Evolutionary conservation across 116 monocot genomes (phyloP), one percentile per base, ranked within the genome.

Genomic region (Trichopus zeylanicus): DNA sequence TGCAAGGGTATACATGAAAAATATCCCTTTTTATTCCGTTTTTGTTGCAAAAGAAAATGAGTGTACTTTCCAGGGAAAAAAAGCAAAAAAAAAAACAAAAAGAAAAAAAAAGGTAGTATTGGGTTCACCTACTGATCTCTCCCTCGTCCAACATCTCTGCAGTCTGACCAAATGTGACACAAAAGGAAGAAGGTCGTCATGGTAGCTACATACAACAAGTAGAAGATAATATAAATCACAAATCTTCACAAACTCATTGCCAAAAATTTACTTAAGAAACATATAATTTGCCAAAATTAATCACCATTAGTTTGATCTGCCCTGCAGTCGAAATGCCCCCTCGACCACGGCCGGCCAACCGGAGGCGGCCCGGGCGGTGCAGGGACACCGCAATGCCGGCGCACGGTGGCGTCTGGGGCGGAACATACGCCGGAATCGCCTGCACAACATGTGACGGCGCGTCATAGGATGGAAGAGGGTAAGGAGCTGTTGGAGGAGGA

Each of bases 141-240:
- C 90, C 85, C 16, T 64, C 65, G 7, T 85, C 85, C 22, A 81
- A 23, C 6, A 90, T 85, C 73, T 85, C 89, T 10, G 78, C 85
- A 62, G 79, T 76, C 73, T 85, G 90, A 11, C 90, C 90, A 22
- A 81, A 90, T 0, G 90, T 85, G 37, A 90, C 74, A 22, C 85
- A 85, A 19, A n/a, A 79, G 89, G 56, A 78, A 82, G 63, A 77
- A 74, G 0, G 78, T 67, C 5, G 89, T 79, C 81, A 77, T 71
- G 2, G 79, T 26, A 67, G 78, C 89, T 90, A 81, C 55, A 73
- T 3, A 42, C 13, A 42, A 39, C 32, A 33, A 33, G 8, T 33
- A 5, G 6, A 37, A 37, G 15, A 4, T 6, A 4, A 37, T 11
- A 37, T 1, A 37, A 37, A 6, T 37, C 37, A 37, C 8, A 8